Evolutionary conservation across 2,329 filamentous ascomycete species (phyloP), one percentile per base, ranked within the genome.

Genomic region (Grosmannia serpens): DNA sequence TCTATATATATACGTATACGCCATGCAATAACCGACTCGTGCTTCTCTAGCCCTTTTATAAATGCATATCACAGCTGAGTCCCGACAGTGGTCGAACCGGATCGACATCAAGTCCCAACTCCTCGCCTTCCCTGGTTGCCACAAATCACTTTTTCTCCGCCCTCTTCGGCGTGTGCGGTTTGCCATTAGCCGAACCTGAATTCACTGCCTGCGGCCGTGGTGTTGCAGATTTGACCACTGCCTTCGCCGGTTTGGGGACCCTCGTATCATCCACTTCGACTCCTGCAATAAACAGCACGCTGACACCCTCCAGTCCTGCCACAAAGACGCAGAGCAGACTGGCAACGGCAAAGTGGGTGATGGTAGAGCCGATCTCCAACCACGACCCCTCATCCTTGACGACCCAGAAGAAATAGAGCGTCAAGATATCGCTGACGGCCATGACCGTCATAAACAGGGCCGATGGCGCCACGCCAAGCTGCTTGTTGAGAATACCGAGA

Each of bases 361-460:
- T 99, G 4, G 90, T 96, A 31, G 90, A 95, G 35, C 94, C 94
- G 69, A 99, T 99, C 69, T 99, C 94, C 60, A 99, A 74, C 94
- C 94, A 99, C 26, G 88, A 94, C 0, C 94, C 94, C 70, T 99
- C 94, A 65, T 99, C 94, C 67, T 88, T 88, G 52, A 99, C 94
- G 66, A 96, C 89, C 84, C 89, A 99, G 74, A 99, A 99, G 76
- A 99, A 99, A 67, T 94, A 89, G 56, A 99, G 78, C 4, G 94
- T 97, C 69, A 97, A 79, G 55, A 96, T 83, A 69, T 99, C 94
- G 61, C 88, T 91, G 56, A 95, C 83, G 0, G 88, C 88, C 83
- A 96, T 95, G 55, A 95, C 91, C 2, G 92, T 76, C 87, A 96
- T 96, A 74, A 97, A 96, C 4, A 99, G 75, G 7, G 91, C 89